These are phyloP conservation scores for Cotoneaster glaucophyllus DNA, from an alignment of 306 rosid genomes.

Conservation along the genomic window DNA sequence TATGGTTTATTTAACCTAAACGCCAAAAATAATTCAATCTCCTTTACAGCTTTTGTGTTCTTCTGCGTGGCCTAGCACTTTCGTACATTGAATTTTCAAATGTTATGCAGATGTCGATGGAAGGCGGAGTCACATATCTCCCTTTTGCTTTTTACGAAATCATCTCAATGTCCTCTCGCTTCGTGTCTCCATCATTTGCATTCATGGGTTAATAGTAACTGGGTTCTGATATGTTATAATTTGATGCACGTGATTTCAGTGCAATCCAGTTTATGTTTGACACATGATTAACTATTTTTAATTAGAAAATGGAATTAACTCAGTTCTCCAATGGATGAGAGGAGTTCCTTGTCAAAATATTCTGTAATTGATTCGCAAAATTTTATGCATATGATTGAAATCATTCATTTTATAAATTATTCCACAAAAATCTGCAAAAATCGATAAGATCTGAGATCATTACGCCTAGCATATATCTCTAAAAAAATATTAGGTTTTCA, in stretches of 20 bases:
- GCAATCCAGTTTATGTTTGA: neutral
- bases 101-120: neutral
- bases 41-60: slow-evolving; percentile 20
- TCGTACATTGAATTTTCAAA: neutral
- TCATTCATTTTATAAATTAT: too few species aligned
- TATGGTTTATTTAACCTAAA: neutral
- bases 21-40: neutral
- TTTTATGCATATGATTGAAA: too few species aligned
- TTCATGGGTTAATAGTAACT: neutral
- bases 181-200: slow-evolving; percentile 12
- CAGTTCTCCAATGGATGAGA: too few species aligned
- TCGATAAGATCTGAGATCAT: too few species aligned
- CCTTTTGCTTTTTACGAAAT: slow-evolving; percentile 29
- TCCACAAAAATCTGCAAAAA: too few species aligned
- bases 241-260: neutral
- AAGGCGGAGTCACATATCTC: slow-evolving; percentile 11
- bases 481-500: too few species aligned
- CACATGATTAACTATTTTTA: neutral
- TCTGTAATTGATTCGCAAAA: too few species aligned
- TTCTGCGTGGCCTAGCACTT: slow-evolving; percentile 5
- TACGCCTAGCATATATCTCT: too few species aligned
- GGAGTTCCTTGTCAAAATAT: too few species aligned
- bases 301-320: too few species aligned
- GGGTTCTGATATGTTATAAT: neutral
- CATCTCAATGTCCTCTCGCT: slow-evolving; percentile 4